These are phyloP conservation scores for Ploettnerulaceae sp. DNA, from an alignment of 2,329 filamentous ascomycete genomes.

Conservation along the genomic window DNA sequence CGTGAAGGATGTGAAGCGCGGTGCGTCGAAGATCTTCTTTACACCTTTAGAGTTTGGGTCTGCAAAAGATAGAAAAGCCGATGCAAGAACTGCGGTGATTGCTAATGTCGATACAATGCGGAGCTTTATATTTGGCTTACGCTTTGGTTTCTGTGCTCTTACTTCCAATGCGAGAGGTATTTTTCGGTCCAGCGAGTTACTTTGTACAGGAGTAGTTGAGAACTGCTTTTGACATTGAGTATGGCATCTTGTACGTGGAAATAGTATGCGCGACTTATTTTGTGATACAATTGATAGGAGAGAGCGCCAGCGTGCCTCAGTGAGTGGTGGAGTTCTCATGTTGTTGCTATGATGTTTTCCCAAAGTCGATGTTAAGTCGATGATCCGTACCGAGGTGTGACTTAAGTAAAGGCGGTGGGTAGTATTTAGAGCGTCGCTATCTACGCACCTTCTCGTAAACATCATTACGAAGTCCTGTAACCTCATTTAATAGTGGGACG, in stretches of 20 bases:
- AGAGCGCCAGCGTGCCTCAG: neutral
- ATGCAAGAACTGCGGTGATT: neutral
- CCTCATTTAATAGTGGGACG: too few relatives aligned
- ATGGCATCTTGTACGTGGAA: too few relatives aligned
- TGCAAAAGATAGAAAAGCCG: neutral
- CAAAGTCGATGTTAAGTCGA: neutral
- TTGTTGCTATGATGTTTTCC: neutral
- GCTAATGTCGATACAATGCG: neutral
- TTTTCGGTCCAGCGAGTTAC: neutral
- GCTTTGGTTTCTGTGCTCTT: neutral
- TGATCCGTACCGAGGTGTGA: too few relatives aligned
- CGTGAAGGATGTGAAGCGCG: conserved; percentile 60
- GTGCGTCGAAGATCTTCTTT: conserved; percentile 46
- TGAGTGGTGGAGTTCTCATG: neutral
- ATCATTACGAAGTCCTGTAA: too few relatives aligned
- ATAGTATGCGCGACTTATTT: neutral
- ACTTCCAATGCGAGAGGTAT: neutral
- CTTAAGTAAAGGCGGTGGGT: too few relatives aligned
- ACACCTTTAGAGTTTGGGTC: neutral
- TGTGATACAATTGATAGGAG: neutral
- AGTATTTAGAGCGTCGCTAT: too few relatives aligned
- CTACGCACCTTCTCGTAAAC: too few relatives aligned
- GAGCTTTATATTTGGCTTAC: neutral
- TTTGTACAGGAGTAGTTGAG: neutral
- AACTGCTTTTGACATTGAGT: neutral